Conservation (phyloP, 495 filamentous ascomycete species). For the Venustampulla echinocandica region DNA sequence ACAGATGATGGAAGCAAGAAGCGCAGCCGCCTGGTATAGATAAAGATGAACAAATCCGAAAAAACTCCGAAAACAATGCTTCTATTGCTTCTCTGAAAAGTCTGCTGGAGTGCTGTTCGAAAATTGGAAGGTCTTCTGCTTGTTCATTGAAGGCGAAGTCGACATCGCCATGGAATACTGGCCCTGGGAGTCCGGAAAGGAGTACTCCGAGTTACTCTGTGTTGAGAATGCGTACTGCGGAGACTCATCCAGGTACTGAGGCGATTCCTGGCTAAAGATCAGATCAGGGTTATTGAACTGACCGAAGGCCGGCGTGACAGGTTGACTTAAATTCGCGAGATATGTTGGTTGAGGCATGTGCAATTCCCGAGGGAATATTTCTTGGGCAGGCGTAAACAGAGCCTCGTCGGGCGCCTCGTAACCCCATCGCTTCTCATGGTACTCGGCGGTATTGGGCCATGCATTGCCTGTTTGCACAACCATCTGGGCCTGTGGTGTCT, state of each 20-base stretch:
- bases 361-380: conserved; percentile 12
- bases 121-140: conserved; percentile 24
- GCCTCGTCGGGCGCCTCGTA: conserved; percentile 21
- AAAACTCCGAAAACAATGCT: conserved; percentile 1
- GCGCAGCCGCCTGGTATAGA: neutral
- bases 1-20: conserved; percentile 8
- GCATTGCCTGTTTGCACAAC: conserved; percentile 1
- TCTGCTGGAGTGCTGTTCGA: conserved; percentile 22
- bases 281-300: conserved; percentile 18
- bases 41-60: neutral
- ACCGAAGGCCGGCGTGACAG: conserved; percentile 22
- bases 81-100: conserved; percentile 20
- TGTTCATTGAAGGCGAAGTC: conserved; percentile 15
- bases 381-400: conserved; percentile 19
- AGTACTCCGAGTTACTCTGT: conserved; percentile 17
- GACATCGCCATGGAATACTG: conserved; percentile 5
- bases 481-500: conserved; percentile 21
- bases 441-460: conserved; percentile 6
- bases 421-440: conserved; percentile 14
- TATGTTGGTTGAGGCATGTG: conserved; percentile 23
- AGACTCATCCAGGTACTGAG: conserved; percentile 1
- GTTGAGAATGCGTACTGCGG: conserved; percentile 19
- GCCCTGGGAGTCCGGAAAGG: conserved; percentile 13
- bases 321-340: conserved; percentile 17
- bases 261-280: conserved; percentile 13